Evolutionary conservation across 495 filamentous ascomycete genomes (phyloP).

Genomic region (Friedmanniomyces simplex): DNA sequence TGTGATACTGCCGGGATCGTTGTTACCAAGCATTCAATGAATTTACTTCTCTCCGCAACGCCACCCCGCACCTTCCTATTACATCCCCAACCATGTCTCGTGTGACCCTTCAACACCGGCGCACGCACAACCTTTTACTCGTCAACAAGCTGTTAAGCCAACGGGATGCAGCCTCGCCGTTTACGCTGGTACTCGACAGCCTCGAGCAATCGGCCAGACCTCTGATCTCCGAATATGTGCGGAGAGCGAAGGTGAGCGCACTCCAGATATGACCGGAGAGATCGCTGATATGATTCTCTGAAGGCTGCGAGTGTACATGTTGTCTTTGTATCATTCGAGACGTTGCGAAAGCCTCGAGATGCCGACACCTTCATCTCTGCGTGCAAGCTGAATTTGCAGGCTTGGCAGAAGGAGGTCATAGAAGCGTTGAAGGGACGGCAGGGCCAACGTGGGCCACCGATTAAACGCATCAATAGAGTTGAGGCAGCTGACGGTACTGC

Average conservation of each 20-base stretch:
- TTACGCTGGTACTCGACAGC: conserved; percentile 76
- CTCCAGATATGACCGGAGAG: background rate
- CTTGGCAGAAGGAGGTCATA: conserved; percentile 47
- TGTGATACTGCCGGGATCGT: no score
- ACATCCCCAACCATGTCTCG: conserved; percentile 15
- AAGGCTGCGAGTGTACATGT: conserved; percentile 49
- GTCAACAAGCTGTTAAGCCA: conserved; percentile 73
- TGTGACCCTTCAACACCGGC: conserved; percentile 41
- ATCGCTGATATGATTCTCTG: background rate
- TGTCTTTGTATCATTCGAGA: conserved; percentile 70
- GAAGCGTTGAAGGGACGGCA: conserved; percentile 1
- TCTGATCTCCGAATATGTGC: conserved; percentile 61
- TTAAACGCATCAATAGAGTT: background rate
- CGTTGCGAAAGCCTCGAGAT: conserved; percentile 43
- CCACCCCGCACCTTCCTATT: background rate
- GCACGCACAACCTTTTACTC: conserved; percentile 77
- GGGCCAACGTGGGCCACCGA: conserved; percentile 1
- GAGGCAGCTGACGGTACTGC: conserved; percentile 17
- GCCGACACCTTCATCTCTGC: conserved; percentile 56
- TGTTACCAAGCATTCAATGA: no score
- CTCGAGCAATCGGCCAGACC: conserved; percentile 71
- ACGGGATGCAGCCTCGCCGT: conserved; percentile 69
- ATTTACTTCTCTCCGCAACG: background rate
- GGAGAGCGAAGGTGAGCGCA: conserved; percentile 55
- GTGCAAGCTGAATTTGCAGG: conserved; percentile 43